These are phyloP conservation scores for Triticum urartu DNA, from an alignment of 176 grass and related monocot genomes.

Conservation along the genomic window DNA sequence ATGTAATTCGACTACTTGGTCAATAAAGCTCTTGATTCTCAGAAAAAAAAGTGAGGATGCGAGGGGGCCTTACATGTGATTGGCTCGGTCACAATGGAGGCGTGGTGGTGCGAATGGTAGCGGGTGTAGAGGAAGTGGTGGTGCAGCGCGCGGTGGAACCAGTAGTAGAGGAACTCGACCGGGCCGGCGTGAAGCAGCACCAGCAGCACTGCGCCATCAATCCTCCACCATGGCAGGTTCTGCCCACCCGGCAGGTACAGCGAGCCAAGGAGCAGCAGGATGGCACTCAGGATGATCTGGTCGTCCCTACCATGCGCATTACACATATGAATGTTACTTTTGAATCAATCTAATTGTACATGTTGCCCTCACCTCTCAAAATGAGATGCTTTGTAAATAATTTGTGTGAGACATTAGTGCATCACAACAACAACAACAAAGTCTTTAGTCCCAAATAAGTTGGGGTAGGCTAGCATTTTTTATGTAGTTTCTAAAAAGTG, in stretches of 20 bases:
- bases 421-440: too few relatives aligned
- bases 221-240: constrained; percentile 57
- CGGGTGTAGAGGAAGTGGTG: constrained; percentile 72
- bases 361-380: too few relatives aligned
- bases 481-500: too few relatives aligned
- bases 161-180: constrained; percentile 77
- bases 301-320: constrained; percentile 58
- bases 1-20: too few relatives aligned
- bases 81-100: constrained; percentile 68
- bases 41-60: too few relatives aligned
- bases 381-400: too few relatives aligned
- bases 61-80: constrained; percentile 56
- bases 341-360: too few relatives aligned
- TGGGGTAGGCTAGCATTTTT: too few relatives aligned
- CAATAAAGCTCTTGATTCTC: too few relatives aligned
- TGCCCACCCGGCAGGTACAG: not conserved
- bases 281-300: constrained; percentile 71
- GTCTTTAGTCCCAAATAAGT: too few relatives aligned
- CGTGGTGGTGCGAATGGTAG: constrained; percentile 66
- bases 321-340: too few relatives aligned
- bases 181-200: constrained; percentile 52
- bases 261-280: constrained; percentile 45
- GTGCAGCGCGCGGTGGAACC: constrained; percentile 83
- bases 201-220: constrained; percentile 46
- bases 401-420: too few relatives aligned